A percentile compares a stretch with the other conserved stretches of the same genome.
Conservation (phyloP, 768 basidiomycete genomes). For the Tubosaeta sp. region DNA sequence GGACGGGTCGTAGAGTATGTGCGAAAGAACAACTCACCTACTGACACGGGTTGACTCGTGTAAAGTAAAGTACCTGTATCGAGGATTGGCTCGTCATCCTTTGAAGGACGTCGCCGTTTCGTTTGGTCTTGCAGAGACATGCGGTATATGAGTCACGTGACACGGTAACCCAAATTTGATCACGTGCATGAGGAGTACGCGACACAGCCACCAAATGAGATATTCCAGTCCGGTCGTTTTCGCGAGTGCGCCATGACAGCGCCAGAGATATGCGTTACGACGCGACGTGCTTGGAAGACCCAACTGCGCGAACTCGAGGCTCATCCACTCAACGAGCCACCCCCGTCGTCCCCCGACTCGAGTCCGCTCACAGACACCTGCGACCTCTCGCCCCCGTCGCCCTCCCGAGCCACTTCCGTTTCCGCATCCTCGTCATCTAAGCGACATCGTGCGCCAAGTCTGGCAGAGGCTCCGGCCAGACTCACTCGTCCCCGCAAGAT, state of each 20-base stretch:
- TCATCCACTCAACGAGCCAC: background rate
- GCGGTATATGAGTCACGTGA: background rate
- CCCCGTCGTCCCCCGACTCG: constrained; percentile 19
- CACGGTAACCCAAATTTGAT: background rate
- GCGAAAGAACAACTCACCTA: background rate
- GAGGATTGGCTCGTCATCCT: background rate
- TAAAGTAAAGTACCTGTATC: background rate
- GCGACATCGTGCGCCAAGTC: constrained; percentile 16
- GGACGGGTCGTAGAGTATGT: background rate
- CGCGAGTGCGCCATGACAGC: constrained; percentile 8
- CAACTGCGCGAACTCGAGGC: constrained; percentile 18
- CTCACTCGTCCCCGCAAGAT: constrained; percentile 16
- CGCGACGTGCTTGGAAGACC: constrained; percentile 26
- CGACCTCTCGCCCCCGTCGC: constrained; percentile 11
- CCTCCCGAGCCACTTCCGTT: constrained; percentile 17
- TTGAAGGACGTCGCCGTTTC: constrained; percentile 30
- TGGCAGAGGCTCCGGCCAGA: constrained; percentile 1
- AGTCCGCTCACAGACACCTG: constrained; percentile 25
- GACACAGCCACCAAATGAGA: constrained; percentile 21
- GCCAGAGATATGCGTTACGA: constrained; percentile 26
- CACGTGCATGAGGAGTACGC: constrained; percentile 12
- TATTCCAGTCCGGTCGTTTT: background rate
- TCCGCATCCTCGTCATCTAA: constrained; percentile 26
- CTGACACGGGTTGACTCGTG: too few species aligned
- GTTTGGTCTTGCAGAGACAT: constrained; percentile 23